A percentile compares a stretch with the other conserved stretches of the same genome.
phyloP scores from a whole-genome alignment of 2,329 filamentous ascomycete genomes.

The Aspergillus nomiae region DNA sequence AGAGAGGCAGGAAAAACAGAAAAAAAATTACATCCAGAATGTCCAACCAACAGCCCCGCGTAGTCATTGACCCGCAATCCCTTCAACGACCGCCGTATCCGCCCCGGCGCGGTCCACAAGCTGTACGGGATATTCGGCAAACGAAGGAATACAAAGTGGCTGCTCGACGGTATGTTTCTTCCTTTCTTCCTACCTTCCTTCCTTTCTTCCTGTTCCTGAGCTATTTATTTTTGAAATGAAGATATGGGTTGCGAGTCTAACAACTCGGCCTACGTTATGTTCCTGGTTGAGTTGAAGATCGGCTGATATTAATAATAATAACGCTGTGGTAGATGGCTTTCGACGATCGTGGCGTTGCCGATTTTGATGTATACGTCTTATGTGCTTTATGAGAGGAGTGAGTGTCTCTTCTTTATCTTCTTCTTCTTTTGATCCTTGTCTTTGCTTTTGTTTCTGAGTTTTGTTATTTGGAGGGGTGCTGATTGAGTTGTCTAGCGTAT shows the following conservation, averaged over 20 bases:
- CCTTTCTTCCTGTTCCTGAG: background rate
- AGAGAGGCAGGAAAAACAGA: background rate
- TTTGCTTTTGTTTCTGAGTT: background rate
- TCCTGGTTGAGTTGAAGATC: no score
- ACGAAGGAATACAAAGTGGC: slow-evolving; percentile 45
- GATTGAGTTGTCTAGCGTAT: slow-evolving; percentile 23
- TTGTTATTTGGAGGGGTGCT: background rate
- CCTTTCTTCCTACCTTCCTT: background rate
- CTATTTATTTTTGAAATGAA: background rate
- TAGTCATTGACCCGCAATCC: slow-evolving; percentile 16
- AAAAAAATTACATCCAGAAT: slow-evolving; percentile 7
- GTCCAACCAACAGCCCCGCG: slow-evolving; percentile 18
- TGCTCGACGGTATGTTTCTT: slow-evolving; percentile 35
- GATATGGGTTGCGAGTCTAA: background rate
- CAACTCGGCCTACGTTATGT: no score
- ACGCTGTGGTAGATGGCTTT: slow-evolving; percentile 29
- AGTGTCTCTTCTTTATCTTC: slow-evolving; percentile 16
- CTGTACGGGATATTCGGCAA: slow-evolving; percentile 37
- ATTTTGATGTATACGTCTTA: slow-evolving; percentile 36
- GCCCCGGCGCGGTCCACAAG: background rate
- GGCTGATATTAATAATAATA: background rate
- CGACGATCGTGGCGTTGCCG: slow-evolving; percentile 35
- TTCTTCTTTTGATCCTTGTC: background rate
- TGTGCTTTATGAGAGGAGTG: slow-evolving; percentile 35
- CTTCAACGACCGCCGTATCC: slow-evolving; percentile 5